Evolutionary conservation across 257 asterid species (phyloP), one percentile per base, ranked within the genome.

Genomic region (Catharanthus roseus): DNA sequence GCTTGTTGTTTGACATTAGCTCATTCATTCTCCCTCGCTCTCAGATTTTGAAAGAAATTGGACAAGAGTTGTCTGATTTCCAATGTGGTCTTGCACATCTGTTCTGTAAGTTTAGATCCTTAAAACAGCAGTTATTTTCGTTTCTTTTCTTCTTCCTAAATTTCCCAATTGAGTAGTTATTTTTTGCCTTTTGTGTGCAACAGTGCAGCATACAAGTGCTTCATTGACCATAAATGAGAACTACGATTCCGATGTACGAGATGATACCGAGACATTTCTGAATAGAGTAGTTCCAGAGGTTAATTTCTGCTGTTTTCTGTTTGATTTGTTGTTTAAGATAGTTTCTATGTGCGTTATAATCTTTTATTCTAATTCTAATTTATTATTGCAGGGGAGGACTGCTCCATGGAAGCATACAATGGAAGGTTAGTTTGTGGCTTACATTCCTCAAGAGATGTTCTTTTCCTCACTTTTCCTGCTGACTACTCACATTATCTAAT

Each of bases 171-270:
- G 24, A 51, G 33, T 67, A 38, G 55, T 47, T 58, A 47, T 81
- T 69, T 70, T 77, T 38, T 64, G 42, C 41, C 73, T 57, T 72
- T 44, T 75, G 49, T 68, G 74, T 80, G 47, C 49, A 73, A 82
- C 96, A 93, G 99, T 93, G 87, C 99, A 93, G 78, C 99, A 93
- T 75, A 93, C 97, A 11, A 93, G 99, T 81, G 97, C 99, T 72
- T 93, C 99, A n/a, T 82, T 93, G 85, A 93, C 99, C 71, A 84
- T 93, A 55, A 93, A 93, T 67, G 97, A 93, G 77, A 93, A 93
- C 68, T 93, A 91, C 39, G 99, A 93, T 86, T 81, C 97, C 29
- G 99, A 93, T 83, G 99, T 93, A 36, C 90, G 95, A 78, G 84
- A 82, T 16, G 96, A 93, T 76, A 91, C 99, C 0, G 99, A 93